phyloP scores from a whole-genome alignment of 345 rosid genomes.

The Eucalyptus curtisii region DNA sequence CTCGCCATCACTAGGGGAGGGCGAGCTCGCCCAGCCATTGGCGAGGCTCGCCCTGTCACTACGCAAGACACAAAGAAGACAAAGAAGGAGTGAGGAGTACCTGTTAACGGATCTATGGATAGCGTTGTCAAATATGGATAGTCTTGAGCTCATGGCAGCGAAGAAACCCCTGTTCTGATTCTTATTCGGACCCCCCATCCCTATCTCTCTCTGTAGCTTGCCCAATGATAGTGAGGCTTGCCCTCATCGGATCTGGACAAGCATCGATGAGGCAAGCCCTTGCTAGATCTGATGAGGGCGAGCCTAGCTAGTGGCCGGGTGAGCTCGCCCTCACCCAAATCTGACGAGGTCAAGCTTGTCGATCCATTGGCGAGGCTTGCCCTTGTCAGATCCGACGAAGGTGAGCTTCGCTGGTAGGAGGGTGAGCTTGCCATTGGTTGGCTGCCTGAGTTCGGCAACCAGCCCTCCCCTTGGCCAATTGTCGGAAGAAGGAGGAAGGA shows the following conservation, averaged over 20 bases:
- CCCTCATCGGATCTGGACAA: fast-evolving
- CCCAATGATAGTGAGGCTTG: fast-evolving
- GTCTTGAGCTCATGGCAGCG: fast-evolving
- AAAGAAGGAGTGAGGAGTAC: background rate
- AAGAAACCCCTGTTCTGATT: fast-evolving
- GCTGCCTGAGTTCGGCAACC: fast-evolving
- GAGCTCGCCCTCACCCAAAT: fast-evolving
- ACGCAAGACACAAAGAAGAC: background rate
- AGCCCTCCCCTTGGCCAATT: too few relatives aligned
- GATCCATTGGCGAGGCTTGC: too few relatives aligned
- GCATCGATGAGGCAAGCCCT: too few relatives aligned
- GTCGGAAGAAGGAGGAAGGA: too few relatives aligned
- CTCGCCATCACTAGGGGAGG: fast-evolving
- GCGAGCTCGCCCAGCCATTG: fast-evolving
- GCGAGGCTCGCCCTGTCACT: fast-evolving
- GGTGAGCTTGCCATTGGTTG: fast-evolving
- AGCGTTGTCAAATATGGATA: background rate
- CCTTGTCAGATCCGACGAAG: fast-evolving
- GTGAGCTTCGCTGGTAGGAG: fast-evolving
- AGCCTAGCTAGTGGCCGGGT: fast-evolving
- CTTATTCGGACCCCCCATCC: too few relatives aligned
- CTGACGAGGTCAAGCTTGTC: fast-evolving
- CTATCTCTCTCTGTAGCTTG: too few relatives aligned
- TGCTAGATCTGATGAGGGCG: too few relatives aligned
- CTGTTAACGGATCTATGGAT: background rate